A percentile compares a stretch with the other conserved stretches of the same genome.
phyloP scores from a whole-genome alignment of 306 rosid species.

The Cyamopsis tetragonoloba region DNA sequence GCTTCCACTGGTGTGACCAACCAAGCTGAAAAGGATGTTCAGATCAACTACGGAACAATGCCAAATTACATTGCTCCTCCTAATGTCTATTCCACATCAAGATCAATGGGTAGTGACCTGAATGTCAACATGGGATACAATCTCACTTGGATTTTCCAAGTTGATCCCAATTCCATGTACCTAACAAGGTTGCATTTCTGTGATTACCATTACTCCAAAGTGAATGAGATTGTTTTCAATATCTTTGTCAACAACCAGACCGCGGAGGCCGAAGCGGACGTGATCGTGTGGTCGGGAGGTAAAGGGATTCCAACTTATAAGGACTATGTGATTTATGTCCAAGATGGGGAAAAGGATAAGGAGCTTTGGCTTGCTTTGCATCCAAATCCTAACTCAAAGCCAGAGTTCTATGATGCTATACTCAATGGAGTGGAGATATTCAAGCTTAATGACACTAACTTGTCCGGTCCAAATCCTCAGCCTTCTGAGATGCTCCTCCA shows the following conservation, averaged over 20 bases:
- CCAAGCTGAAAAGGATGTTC: constrained; percentile 15
- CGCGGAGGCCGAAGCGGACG: constrained; percentile 35
- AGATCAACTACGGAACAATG: constrained; percentile 26
- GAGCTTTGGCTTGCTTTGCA: constrained; percentile 44
- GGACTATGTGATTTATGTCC: constrained; percentile 35
- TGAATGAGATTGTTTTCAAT: constrained; percentile 36
- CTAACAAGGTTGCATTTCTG: constrained; percentile 51
- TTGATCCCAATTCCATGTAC: constrained; percentile 48
- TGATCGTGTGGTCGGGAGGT: constrained; percentile 39
- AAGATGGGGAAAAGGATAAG: constrained; percentile 16
- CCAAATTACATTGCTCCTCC: constrained; percentile 39
- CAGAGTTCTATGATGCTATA: constrained; percentile 39
- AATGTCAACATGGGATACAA: constrained; percentile 30
- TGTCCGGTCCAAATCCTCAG: constrained; percentile 55
- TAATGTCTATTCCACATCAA: constrained; percentile 37
- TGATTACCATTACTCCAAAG: constrained; percentile 21
- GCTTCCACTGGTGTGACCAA: constrained; percentile 35
- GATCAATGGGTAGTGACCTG: constrained; percentile 40
- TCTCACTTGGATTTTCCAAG: constrained; percentile 49
- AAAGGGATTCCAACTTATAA: constrained; percentile 35
- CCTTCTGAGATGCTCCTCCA: constrained; percentile 36
- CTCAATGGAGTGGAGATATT: constrained; percentile 55
- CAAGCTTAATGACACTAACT: constrained; percentile 46
- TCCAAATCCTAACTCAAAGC: constrained; percentile 25
- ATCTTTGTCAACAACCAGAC: constrained; percentile 48